Percentiles rank a stretch among this genome's conserved stretches.
Conservation (phyloP, 108 stramenopile genomes). For the Cyclotella baltica region DNA sequence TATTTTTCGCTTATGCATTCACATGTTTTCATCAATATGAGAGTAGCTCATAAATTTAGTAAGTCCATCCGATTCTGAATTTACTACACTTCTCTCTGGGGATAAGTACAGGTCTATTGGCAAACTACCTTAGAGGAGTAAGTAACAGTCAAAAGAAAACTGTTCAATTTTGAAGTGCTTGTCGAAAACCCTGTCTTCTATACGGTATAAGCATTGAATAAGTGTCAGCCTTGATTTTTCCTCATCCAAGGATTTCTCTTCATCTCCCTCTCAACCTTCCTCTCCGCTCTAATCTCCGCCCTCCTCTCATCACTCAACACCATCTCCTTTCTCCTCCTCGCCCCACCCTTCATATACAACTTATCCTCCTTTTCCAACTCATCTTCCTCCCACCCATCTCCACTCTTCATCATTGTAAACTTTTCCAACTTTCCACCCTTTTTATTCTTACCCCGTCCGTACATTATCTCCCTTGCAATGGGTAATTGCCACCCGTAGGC, state of each 20-base stretch:
- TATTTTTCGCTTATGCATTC: too few species aligned
- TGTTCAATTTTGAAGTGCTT: too few species aligned
- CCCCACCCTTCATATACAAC: slow-evolving; percentile 37
- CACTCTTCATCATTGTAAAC: slow-evolving; percentile 47
- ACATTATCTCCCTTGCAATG: slow-evolving; percentile 79
- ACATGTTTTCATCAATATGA: too few species aligned
- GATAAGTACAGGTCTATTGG: too few species aligned
- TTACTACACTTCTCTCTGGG: too few species aligned
- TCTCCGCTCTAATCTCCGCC: too few species aligned
- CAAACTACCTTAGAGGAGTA: too few species aligned
- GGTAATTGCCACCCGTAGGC: slow-evolving; percentile 91
- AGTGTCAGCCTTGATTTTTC: background rate
- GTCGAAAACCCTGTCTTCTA: too few species aligned
- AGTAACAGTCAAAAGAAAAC: too few species aligned
- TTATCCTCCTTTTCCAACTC: slow-evolving; percentile 29
- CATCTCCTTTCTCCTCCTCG: slow-evolving; percentile 34
- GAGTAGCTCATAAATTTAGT: too few species aligned
- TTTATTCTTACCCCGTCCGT: slow-evolving; percentile 16
- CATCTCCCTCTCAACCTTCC: background rate
- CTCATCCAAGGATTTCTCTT: slow-evolving; percentile 10
- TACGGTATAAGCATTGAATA: too few species aligned
- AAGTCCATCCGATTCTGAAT: too few species aligned
- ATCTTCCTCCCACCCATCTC: slow-evolving; percentile 38
- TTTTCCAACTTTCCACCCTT: slow-evolving; percentile 34
- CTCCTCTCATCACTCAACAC: background rate